Percentiles rank a stretch among this genome's conserved stretches.
Conservation (phyloP, 495 filamentous ascomycete genomes). For the Podospora australis region DNA sequence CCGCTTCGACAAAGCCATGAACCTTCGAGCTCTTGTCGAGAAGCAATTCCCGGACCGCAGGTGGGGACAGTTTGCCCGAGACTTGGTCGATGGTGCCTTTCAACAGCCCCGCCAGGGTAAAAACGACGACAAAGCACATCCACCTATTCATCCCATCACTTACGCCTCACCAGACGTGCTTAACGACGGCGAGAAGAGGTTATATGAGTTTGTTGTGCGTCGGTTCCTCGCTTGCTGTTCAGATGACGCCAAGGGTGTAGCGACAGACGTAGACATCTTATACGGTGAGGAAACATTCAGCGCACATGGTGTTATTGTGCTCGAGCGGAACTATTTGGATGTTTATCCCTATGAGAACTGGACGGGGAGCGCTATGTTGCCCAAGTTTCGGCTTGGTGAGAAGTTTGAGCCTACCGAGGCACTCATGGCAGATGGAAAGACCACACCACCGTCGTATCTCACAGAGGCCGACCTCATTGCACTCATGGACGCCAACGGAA, state of each 20-base stretch:
- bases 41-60: conserved; percentile 69
- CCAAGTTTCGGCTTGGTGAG: conserved; percentile 70
- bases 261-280: conserved; percentile 73
- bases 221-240: conserved; percentile 96
- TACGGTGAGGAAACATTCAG: conserved; percentile 82
- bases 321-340: conserved; percentile 86
- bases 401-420: conserved; percentile 84
- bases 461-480: conserved; percentile 97
- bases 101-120: conserved; percentile 72
- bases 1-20: conserved; percentile 86
- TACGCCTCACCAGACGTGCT: conserved; percentile 61
- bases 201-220: conserved; percentile 93
- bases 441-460: conserved; percentile 72
- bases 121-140: conserved; percentile 93
- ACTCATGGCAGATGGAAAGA: conserved; percentile 81
- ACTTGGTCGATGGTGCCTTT: conserved; percentile 72
- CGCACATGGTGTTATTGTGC: conserved; percentile 75
- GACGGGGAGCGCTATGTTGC: conserved; percentile 79
- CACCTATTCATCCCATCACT: conserved; percentile 89
- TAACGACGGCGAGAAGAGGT: conserved; percentile 58
- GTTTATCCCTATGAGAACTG: conserved; percentile 96
- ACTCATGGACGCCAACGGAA: conserved; percentile 97
- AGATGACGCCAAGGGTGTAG: conserved; percentile 79
- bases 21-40: conserved; percentile 70
- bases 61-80: conserved; percentile 82